Evolutionary conservation across 345 rosid species (phyloP).

Genomic region (Lepidium africanum): DNA sequence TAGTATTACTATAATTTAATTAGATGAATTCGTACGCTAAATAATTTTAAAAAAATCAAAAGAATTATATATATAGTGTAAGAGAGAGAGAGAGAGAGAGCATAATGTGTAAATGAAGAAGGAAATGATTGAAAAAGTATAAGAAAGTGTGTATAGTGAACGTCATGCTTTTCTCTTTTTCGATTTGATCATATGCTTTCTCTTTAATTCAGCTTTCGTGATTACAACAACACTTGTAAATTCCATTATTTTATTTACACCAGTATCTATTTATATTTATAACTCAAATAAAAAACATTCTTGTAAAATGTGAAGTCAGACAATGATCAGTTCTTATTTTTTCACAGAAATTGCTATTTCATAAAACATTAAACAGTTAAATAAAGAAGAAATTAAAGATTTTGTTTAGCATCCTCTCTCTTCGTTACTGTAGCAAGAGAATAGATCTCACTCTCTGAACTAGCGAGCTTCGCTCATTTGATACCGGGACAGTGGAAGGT

Average conservation of each 20-base stretch:
- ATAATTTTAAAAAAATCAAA: background rate
- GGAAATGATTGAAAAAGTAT: conserved; percentile 14
- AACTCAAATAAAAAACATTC: background rate
- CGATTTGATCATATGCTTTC: conserved; percentile 13
- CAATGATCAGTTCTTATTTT: conserved; percentile 8
- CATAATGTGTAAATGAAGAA: too few relatives aligned
- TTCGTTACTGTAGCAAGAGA: too few relatives aligned
- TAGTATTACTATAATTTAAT: background rate
- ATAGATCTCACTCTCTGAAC: too few relatives aligned
- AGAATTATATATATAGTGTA: too few relatives aligned
- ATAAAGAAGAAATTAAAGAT: conserved; percentile 8
- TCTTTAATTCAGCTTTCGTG: conserved; percentile 23
- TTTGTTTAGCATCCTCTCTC: too few relatives aligned
- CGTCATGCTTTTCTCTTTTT: conserved; percentile 16
- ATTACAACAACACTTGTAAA: conserved; percentile 23
- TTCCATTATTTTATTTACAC: background rate
- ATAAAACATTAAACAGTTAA: background rate
- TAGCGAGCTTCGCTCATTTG: too few relatives aligned
- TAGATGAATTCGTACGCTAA: background rate
- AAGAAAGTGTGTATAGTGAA: conserved; percentile 11
- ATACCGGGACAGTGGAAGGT: too few relatives aligned
- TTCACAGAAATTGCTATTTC: background rate
- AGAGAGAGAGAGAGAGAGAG: too few relatives aligned
- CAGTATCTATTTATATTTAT: background rate
- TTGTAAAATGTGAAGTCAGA: conserved; percentile 14